Base-by-base conservation (phyloP, 2,329 filamentous ascomycete species). In the Verticillium nonalfalfae region DNA sequence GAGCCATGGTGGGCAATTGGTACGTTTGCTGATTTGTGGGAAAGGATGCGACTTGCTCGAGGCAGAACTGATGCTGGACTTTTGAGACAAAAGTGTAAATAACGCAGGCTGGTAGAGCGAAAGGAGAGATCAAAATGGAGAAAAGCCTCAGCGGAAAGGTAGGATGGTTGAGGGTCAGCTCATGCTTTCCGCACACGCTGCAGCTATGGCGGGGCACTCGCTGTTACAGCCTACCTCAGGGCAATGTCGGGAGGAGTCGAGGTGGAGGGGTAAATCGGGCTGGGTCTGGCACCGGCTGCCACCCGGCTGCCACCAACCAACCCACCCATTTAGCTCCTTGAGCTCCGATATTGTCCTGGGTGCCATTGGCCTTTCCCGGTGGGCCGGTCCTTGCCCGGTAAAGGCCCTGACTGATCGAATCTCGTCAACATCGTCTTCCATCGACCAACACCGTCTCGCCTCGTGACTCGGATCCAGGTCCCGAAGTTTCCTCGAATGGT, bases 1-100 rank as follows among this genome's bases (percentile, higher is more conserved):
- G 93, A 85, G 89, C 85, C 93, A 96, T 97, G 73, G 74, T 91
- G 85, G 80, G 71, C 71, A 70, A 70, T 71, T 65, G 70, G 66
- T 21, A 18, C 21, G 18, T 52, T 31, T 31, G 73, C 69, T 64
- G 35, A 26, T 60, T 56, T 26, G 40, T 56, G 40, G 57, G 61
- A 45, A 15, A 45, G 54, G 18, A 45, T 54, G 52, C 56, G 59
- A 40, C 34, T 18, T 62, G 35, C 26, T 57, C 54, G 55, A 26
- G 60, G 39, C 26, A 57, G 58, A 36, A 60, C 52, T 40, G 45
- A 52, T 52, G 21, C 39, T 52, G 45, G 11, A 21, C 45, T 52
- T 52, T 52, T 52, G n/a, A 18, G 21, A 18, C 11, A 52, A 18
- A 52, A 52, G 18, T 40, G 61, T 63, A 66, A 65, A 66, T 66